Evolutionary conservation across 2,329 filamentous ascomycete species (phyloP), one percentile per base, ranked within the genome.

Genomic region (Pestalotiopsis sp.): DNA sequence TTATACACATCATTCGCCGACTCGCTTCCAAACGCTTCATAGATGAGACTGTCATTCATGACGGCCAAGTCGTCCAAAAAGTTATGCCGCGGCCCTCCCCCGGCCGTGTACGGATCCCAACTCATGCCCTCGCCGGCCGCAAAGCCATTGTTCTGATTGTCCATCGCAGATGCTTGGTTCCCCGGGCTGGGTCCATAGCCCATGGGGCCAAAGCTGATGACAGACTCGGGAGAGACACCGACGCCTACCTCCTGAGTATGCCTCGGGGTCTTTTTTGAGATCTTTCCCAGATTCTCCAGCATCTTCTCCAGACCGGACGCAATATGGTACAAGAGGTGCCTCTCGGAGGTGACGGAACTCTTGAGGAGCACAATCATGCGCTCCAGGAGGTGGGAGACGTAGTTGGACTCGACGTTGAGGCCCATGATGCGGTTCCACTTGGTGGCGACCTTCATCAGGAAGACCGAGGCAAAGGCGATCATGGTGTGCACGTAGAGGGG

Each of bases 251-350:
- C 56, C 6, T 35, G 22, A 13, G 56, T 26, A 9, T 26, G 26
- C 17, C 26, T 58, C 3, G 22, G 22, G 3, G n/a, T 20, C 24
- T 58, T 58, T 6, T 26, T 58, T 14, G 56, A 35, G 5, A 58
- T 35, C 7, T 58, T 58, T 22, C 24, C 64, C 40, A 68, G 44
- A 7, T 68, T 70, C 6, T 7, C 69, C 30, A 80, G 69, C 78
- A 81, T 79, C 70, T 79, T 79, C 56, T 74, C 74, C 1, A 81
- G 70, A 0, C 78, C 79, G 4, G 65, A 72, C 3, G 78, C 78
- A n/a, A 80, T 80, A 65, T 80, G 78, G 65, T 76, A 74, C 22
- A 79, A 70, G 7, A 81, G 71, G 67, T 80, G 78, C n/a, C 77
- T 71, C 6, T 81, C 76, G 3, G 76, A 76, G 3, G 77, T 77